Evolutionary conservation across 2,329 filamentous ascomycete genomes (phyloP).

Genomic region (Sporothrix humicola): DNA sequence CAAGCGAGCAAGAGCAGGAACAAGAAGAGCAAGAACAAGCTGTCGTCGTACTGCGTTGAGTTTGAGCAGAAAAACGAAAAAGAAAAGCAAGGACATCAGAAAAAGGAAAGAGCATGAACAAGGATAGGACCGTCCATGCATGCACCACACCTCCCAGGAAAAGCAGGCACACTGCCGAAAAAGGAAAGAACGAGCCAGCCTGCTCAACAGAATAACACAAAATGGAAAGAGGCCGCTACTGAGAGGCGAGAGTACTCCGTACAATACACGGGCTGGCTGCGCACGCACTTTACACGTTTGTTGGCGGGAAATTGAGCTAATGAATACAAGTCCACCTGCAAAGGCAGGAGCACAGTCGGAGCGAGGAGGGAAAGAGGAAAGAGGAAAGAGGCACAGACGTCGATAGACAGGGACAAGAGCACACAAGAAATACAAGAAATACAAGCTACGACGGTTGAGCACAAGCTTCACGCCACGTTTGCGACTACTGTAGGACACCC

Average conservation of each 20-base stretch:
- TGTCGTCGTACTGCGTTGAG: not conserved
- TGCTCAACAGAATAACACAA: not conserved
- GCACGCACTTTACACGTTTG: not conserved
- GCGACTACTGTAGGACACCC: not conserved
- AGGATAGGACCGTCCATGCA: constrained; percentile 19
- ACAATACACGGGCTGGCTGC: not conserved
- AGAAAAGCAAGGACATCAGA: not conserved
- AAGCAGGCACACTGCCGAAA: constrained; percentile 12
- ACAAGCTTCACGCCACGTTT: constrained; percentile 15
- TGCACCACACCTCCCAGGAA: not conserved
- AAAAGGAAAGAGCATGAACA: constrained; percentile 28
- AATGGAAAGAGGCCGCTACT: too few relatives aligned
- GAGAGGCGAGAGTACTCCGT: too few relatives aligned
- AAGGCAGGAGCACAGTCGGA: not conserved
- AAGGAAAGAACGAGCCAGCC: constrained; percentile 10
- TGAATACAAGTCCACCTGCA: constrained; percentile 3
- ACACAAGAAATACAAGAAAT: not conserved
- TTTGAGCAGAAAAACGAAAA: not conserved
- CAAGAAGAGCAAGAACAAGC: not conserved
- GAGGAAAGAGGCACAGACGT: not conserved
- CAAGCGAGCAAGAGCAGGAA: not conserved
- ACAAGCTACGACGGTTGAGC: not conserved
- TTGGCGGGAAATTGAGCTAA: constrained; percentile 17
- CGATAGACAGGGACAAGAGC: not conserved
- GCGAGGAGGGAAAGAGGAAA: not conserved